Evolutionary conservation across 139 green algal genomes (phyloP).

Genomic region (Tetratostichococcus sp.): DNA sequence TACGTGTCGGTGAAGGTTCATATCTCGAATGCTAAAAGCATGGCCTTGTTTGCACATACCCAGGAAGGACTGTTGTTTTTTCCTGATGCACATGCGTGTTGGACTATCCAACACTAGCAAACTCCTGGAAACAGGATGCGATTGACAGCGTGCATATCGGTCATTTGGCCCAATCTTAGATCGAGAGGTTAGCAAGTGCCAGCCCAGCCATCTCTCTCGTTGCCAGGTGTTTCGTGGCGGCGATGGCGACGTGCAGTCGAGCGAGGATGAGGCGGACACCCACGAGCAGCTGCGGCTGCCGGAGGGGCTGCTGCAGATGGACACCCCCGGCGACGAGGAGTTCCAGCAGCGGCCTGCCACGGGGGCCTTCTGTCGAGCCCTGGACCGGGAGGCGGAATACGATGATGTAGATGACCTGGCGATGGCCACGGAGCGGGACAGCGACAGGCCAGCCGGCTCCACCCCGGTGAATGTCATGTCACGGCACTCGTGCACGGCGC

Average conservation of each 20-base stretch:
- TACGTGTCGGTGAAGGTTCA: too few species aligned
- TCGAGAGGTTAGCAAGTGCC: too few species aligned
- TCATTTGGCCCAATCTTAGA: too few species aligned
- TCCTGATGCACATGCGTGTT: too few species aligned
- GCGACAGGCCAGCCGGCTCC: not conserved
- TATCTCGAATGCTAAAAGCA: too few species aligned
- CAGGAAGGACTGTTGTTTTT: too few species aligned
- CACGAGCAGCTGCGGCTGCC: not conserved
- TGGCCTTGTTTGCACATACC: too few species aligned
- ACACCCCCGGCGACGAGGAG: not conserved
- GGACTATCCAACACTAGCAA: too few species aligned
- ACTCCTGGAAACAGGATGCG: too few species aligned
- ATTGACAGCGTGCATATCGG: too few species aligned
- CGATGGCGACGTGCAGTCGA: conserved; percentile 2
- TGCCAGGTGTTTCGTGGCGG: conserved; percentile 2
- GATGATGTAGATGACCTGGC: conserved; percentile 20
- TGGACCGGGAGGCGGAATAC: conserved; percentile 39
- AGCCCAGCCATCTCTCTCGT: too few species aligned
- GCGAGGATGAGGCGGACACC: conserved; percentile 12
- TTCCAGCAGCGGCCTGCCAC: conserved; percentile 8
- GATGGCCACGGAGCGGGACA: not conserved
- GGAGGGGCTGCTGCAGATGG: not conserved
- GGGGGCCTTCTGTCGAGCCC: conserved; percentile 25
- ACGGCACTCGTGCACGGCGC: too few species aligned
- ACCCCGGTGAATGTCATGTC: not conserved